Evolutionary conservation across 2,329 filamentous ascomycete species (phyloP).

Genomic region (Aureobasidium sp.): DNA sequence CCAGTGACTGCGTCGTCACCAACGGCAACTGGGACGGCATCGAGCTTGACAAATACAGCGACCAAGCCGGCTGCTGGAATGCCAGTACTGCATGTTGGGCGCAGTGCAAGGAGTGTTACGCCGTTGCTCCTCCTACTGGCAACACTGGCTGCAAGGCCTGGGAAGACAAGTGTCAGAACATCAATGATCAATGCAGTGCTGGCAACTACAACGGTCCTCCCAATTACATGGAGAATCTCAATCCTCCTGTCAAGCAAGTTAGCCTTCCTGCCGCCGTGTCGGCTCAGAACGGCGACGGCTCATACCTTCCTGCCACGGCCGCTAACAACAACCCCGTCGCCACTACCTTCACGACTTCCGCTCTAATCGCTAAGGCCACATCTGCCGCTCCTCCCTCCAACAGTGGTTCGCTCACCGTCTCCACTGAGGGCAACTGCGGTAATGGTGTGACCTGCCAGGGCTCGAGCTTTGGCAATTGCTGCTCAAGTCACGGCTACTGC

Average conservation of each 20-base stretch:
- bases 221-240: slow-evolving; percentile 31
- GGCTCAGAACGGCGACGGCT: slow-evolving; percentile 6
- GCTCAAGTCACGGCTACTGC: slow-evolving; percentile 3
- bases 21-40: slow-evolving; percentile 67
- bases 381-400: neutral
- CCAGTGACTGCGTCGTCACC: slow-evolving; percentile 49
- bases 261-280: neutral
- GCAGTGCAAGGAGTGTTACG: slow-evolving; percentile 53
- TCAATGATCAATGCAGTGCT: slow-evolving; percentile 33
- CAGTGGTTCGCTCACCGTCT: neutral
- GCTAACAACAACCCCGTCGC: neutral
- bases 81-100: slow-evolving; percentile 36
- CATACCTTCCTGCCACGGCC: neutral
- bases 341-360: neutral
- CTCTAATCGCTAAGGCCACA: neutral
- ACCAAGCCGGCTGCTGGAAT: slow-evolving; percentile 28
- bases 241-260: slow-evolving; percentile 15
- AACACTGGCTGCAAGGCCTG: slow-evolving; percentile 51
- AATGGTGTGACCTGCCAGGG: slow-evolving; percentile 7
- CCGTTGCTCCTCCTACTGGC: slow-evolving; percentile 50
- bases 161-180: slow-evolving; percentile 50
- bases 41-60: slow-evolving; percentile 49
- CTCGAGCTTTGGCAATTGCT: slow-evolving; percentile 12
- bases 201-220: slow-evolving; percentile 42
- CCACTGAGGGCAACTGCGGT: slow-evolving; percentile 10